A percentile compares a stretch with the other conserved stretches of the same genome.
Conservation (phyloP, 2,329 filamentous ascomycete genomes). For the Epichloe baconii region DNA sequence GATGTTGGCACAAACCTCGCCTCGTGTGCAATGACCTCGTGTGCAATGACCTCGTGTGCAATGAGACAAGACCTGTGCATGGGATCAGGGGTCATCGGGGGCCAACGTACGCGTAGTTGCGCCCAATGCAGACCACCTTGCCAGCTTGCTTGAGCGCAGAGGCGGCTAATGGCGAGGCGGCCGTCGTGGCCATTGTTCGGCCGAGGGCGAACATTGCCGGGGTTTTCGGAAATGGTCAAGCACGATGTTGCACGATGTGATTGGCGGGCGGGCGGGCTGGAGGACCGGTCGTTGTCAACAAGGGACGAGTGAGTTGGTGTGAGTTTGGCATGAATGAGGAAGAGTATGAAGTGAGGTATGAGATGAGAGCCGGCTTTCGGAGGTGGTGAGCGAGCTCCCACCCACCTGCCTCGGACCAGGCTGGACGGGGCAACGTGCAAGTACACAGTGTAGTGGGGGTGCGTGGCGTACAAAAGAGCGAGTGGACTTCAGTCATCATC, state of each 20-base stretch:
- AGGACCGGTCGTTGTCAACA: background rate
- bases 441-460: too few species aligned
- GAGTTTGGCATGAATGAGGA: too few species aligned
- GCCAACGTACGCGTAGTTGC: slow-evolving; percentile 80
- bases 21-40: background rate
- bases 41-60: background rate
- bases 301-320: background rate
- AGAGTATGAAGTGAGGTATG: background rate
- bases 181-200: slow-evolving; percentile 25
- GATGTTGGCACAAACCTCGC: background rate
- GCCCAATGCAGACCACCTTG: slow-evolving; percentile 85
- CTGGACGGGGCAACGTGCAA: too few species aligned
- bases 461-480: background rate
- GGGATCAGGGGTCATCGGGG: background rate
- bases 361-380: background rate
- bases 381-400: too few species aligned
- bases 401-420: background rate
- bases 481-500: background rate
- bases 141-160: slow-evolving; percentile 40
- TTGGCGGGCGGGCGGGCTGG: too few species aligned
- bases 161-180: slow-evolving; percentile 22
- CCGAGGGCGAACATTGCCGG: slow-evolving; percentile 22
- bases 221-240: too few species aligned
- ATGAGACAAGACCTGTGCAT: too few species aligned
- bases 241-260: too few species aligned